Evolutionary conservation across 768 basidiomycete genomes (phyloP).

Genomic region (Russula sp.): DNA sequence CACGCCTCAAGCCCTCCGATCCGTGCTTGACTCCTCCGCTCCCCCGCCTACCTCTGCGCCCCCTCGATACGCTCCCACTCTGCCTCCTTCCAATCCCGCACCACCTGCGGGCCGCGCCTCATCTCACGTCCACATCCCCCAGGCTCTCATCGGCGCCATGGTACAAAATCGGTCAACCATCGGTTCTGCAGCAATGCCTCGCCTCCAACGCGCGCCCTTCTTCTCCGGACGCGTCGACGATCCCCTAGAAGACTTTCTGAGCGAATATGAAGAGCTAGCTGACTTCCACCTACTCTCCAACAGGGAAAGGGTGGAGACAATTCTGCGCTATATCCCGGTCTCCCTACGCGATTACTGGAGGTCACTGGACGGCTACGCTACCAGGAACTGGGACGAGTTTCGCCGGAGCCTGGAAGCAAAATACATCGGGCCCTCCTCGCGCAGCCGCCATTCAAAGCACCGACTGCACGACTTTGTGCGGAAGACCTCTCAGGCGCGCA

Average conservation of each 20-base stretch:
- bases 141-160: no score
- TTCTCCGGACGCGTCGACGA: not conserved
- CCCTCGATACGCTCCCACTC: no score
- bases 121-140: no score
- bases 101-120: no score
- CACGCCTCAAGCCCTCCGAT: no score
- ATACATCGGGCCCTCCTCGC: accelerated
- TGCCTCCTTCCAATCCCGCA: no score
- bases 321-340: no score
- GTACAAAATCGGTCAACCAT: no score
- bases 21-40: no score
- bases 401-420: accelerated
- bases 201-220: not conserved
- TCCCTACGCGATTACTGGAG: not conserved
- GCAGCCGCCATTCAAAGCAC: not conserved
- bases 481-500: not conserved
- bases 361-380: not conserved
- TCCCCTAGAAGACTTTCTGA: not conserved
- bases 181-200: no score
- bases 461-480: not conserved
- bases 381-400: not conserved
- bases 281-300: not conserved
- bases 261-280: not conserved
- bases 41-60: no score
- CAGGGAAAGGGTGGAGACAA: no score